These are phyloP conservation scores for Diplodia intermedia DNA, from an alignment of 2,329 filamentous ascomycete species.

Conservation along the genomic window DNA sequence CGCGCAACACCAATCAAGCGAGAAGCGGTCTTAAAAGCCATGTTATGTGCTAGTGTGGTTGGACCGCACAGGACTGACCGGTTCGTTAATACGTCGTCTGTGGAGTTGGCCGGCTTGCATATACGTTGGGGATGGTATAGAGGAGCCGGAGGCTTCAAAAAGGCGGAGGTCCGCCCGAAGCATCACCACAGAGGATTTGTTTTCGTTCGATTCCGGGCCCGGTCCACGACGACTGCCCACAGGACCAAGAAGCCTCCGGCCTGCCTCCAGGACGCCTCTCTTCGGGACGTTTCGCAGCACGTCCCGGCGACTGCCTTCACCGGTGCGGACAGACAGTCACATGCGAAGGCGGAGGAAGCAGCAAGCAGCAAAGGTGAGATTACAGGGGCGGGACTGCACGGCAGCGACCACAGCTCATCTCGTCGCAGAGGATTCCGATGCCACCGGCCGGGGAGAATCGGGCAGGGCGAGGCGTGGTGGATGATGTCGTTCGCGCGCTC, in stretches of 20 bases:
- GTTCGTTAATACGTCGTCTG: not conserved
- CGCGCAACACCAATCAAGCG: not conserved
- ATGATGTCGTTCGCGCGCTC: too few relatives aligned
- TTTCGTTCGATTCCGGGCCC: too few relatives aligned
- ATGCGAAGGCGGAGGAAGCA: not conserved
- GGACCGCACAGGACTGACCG: not conserved
- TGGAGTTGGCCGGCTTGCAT: not conserved
- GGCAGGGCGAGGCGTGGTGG: too few relatives aligned
- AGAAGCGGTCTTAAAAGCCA: not conserved
- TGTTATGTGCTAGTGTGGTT: not conserved
- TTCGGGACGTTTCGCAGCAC: not conserved
- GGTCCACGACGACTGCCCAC: too few relatives aligned
- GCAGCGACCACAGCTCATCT: not conserved
- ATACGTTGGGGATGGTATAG: slow-evolving; percentile 1
- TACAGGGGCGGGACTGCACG: not conserved
- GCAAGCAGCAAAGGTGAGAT: not conserved
- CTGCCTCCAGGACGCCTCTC: not conserved
- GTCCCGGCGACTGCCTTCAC: not conserved
- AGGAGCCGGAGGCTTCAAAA: not conserved
- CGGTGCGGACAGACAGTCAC: not conserved
- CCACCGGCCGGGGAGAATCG: not conserved
- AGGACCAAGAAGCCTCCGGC: too few relatives aligned
- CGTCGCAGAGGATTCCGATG: not conserved
- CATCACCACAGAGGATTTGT: not conserved
- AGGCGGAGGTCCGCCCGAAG: not conserved